phyloP scores from a whole-genome alignment of 192 early-diverging fungal genomes.

The Rhizophagus sp. region DNA sequence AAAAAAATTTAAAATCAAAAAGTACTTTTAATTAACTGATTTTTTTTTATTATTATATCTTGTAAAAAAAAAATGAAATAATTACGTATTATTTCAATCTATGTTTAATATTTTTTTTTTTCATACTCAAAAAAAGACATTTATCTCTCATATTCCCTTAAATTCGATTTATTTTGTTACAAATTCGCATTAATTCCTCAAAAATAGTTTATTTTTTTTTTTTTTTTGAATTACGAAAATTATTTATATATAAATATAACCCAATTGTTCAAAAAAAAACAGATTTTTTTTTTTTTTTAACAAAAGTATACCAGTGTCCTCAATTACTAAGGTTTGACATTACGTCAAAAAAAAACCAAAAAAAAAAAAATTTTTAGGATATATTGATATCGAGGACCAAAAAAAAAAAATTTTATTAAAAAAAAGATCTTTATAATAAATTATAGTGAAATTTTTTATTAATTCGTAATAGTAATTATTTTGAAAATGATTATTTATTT shows the following conservation, averaged over 20 bases:
- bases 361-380: neutral
- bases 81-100: neutral
- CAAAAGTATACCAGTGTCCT: neutral
- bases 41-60: neutral
- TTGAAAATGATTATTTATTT: neutral
- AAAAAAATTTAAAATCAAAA: neutral
- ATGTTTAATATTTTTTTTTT: neutral
- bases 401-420: neutral
- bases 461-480: conserved; percentile 1
- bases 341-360: neutral
- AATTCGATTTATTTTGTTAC: neutral
- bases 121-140: neutral
- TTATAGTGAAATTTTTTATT: neutral
- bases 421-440: neutral
- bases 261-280: neutral
- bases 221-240: neutral
- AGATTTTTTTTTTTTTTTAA: too few species aligned
- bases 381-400: neutral
- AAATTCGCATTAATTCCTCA: neutral
- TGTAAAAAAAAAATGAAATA: neutral
- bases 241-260: neutral
- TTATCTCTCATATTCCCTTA: neutral
- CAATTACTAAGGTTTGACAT: neutral
- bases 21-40: neutral
- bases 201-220: neutral